phyloP scores from a whole-genome alignment of 1,284 basidiomycete species.

The Coniferiporia weirii region DNA sequence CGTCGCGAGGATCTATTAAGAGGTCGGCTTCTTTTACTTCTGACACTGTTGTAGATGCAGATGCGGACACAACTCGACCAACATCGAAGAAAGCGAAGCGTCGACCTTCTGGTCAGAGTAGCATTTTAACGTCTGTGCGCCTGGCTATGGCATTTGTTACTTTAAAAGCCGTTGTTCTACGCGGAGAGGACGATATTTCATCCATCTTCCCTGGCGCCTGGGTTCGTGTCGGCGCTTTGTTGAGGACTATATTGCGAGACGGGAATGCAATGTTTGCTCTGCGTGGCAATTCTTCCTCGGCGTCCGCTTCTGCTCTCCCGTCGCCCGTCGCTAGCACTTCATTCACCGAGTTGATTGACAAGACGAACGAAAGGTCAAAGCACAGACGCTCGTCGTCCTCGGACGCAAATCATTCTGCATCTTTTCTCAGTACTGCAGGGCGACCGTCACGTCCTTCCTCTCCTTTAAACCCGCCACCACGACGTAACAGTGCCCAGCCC shows the following conservation, averaged over 20 bases:
- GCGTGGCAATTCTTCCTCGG: slow-evolving; percentile 33
- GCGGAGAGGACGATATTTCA: slow-evolving; percentile 58
- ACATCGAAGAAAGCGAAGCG: slow-evolving; percentile 8
- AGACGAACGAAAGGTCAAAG: background rate
- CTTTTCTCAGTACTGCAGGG: background rate
- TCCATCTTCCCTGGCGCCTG: slow-evolving; percentile 51
- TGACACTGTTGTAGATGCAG: slow-evolving; percentile 37
- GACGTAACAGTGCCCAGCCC: slow-evolving; percentile 23
- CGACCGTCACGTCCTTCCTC: slow-evolving; percentile 26
- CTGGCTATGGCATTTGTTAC: slow-evolving; percentile 10
- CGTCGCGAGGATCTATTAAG: slow-evolving; percentile 12
- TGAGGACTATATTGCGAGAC: slow-evolving; percentile 46
- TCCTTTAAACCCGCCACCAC: slow-evolving; percentile 19
- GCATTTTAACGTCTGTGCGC: slow-evolving; percentile 5
- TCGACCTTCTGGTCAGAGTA: slow-evolving; percentile 2
- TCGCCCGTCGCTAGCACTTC: slow-evolving; percentile 26
- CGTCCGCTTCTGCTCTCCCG: slow-evolving; percentile 38
- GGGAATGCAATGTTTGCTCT: slow-evolving; percentile 56
- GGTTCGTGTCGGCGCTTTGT: slow-evolving; percentile 47
- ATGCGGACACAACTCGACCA: background rate
- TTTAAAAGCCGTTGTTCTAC: slow-evolving; percentile 62
- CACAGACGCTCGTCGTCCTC: slow-evolving; percentile 15
- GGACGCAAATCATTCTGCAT: slow-evolving; percentile 6
- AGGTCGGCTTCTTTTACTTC: slow-evolving; percentile 21
- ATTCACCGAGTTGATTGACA: slow-evolving; percentile 9